phyloP scores from a whole-genome alignment of 805 yeast genomes.

The Wickerhamiella allomyrinae region DNA sequence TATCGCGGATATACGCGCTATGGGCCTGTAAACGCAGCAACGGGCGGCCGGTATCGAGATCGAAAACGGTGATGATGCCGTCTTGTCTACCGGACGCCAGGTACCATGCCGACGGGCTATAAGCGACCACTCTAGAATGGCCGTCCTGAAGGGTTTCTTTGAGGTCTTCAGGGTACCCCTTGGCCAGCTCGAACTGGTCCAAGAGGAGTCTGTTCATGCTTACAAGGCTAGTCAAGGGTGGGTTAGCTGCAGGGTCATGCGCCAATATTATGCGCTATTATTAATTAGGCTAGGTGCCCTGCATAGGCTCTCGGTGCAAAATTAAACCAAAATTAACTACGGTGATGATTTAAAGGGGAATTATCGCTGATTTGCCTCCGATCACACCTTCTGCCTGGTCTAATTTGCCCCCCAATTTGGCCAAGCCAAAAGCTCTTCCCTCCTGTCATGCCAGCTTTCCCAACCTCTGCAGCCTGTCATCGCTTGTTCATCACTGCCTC shows the following conservation, averaged over 20 bases:
- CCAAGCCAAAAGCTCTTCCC: too few species aligned
- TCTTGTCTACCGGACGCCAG: constrained; percentile 65
- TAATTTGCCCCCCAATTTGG: too few species aligned
- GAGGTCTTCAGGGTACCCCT: constrained; percentile 81
- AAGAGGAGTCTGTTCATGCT: constrained; percentile 64
- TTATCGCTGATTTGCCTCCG: too few species aligned
- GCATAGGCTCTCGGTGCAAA: too few species aligned
- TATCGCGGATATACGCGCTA: constrained; percentile 53
- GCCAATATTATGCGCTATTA: too few species aligned
- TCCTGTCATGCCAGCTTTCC: too few species aligned
- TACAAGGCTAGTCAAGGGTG: background rate
- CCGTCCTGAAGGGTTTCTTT: constrained; percentile 40
- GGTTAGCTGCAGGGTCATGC: too few species aligned
- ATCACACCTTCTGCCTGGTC: too few species aligned
- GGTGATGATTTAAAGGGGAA: too few species aligned
- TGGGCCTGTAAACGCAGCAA: constrained; percentile 51
- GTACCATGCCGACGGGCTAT: constrained; percentile 68
- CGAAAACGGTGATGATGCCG: constrained; percentile 63
- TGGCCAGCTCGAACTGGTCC: constrained; percentile 84
- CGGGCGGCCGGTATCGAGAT: constrained; percentile 49
- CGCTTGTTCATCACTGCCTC: background rate
- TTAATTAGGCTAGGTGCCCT: too few species aligned
- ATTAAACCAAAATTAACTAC: too few species aligned
- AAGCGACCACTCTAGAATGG: constrained; percentile 51
- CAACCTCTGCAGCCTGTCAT: too few species aligned